Conservation (phyloP, 139 green algal species). For the Astrephomene gubernaculifera region DNA sequence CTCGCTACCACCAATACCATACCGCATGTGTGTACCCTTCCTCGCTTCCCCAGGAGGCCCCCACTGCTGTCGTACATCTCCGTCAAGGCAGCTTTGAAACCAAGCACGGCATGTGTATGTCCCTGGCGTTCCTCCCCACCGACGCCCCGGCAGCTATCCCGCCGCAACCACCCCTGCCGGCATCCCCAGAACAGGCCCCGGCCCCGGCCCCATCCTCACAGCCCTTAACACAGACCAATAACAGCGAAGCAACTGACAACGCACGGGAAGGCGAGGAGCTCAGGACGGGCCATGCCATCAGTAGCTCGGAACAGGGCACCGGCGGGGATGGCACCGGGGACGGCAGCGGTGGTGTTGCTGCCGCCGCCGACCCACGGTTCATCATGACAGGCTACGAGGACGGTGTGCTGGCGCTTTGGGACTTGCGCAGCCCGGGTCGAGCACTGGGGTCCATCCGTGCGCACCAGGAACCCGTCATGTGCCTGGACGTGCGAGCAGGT, state of each 20-base stretch:
- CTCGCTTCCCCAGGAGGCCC: background rate
- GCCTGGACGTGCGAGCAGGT: background rate
- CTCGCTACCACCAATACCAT: too few species aligned
- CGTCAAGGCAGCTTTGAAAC: background rate
- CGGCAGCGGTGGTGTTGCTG: background rate
- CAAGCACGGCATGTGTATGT: conserved; percentile 35
- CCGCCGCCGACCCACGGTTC: conserved; percentile 1
- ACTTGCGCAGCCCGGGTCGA: background rate
- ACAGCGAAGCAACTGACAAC: too few species aligned
- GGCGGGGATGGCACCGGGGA: background rate
- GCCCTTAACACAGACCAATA: too few species aligned
- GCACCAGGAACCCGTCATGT: conserved; percentile 58
- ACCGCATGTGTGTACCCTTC: too few species aligned
- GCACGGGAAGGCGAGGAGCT: too few species aligned
- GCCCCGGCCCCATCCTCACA: background rate
- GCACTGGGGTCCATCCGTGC: conserved; percentile 28
- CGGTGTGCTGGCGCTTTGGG: conserved; percentile 64
- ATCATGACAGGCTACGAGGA: conserved; percentile 68
- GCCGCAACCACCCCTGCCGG: background rate
- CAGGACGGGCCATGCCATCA: too few species aligned
- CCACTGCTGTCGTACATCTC: background rate
- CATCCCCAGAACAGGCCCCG: background rate
- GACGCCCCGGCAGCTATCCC: background rate
- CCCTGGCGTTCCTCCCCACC: conserved; percentile 11
- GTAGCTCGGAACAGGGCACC: background rate